Conservation (phyloP, 768 basidiomycete genomes). For the Collybiopsis luxurians region DNA sequence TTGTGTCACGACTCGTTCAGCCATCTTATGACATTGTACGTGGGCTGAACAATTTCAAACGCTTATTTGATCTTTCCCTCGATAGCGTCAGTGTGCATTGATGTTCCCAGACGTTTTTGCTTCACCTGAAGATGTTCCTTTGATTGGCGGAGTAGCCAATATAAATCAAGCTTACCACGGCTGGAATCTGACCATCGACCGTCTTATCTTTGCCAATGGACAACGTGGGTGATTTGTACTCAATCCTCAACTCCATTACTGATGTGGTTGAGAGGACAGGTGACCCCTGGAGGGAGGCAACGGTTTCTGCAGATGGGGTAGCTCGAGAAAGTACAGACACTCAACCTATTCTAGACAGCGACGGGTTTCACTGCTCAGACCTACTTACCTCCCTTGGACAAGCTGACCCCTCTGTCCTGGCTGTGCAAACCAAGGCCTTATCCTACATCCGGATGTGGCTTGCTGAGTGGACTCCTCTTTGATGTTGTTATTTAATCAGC, state of each 20-base stretch:
- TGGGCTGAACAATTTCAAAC: background rate
- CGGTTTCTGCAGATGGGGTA: slow-evolving; percentile 56
- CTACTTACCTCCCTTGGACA: slow-evolving; percentile 36
- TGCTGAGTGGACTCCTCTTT: slow-evolving; percentile 32
- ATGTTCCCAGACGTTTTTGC: slow-evolving; percentile 63
- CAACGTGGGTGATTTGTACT: slow-evolving; percentile 42
- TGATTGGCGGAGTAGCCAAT: slow-evolving; percentile 35
- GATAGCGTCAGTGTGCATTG: slow-evolving; percentile 64
- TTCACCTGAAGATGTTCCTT: slow-evolving; percentile 26
- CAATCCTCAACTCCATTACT: background rate
- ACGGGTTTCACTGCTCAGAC: slow-evolving; percentile 73
- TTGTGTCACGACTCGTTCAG: slow-evolving; percentile 55
- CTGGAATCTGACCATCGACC: slow-evolving; percentile 57
- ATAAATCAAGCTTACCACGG: slow-evolving; percentile 57
- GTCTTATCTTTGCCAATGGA: slow-evolving; percentile 70
- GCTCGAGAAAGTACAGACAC: slow-evolving; percentile 42
- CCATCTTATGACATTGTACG: slow-evolving; percentile 54
- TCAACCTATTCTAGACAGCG: slow-evolving; percentile 55
- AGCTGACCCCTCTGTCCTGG: slow-evolving; percentile 48
- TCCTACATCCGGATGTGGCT: slow-evolving; percentile 57
- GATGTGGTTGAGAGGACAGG: slow-evolving; percentile 40
- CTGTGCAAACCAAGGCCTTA: slow-evolving; percentile 54
- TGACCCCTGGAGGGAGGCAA: slow-evolving; percentile 75
- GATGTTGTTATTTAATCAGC: no score
- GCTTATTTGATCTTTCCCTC: background rate